Base-by-base conservation (phyloP, 495 filamentous ascomycete genomes). In the Daldinia loculata region DNA sequence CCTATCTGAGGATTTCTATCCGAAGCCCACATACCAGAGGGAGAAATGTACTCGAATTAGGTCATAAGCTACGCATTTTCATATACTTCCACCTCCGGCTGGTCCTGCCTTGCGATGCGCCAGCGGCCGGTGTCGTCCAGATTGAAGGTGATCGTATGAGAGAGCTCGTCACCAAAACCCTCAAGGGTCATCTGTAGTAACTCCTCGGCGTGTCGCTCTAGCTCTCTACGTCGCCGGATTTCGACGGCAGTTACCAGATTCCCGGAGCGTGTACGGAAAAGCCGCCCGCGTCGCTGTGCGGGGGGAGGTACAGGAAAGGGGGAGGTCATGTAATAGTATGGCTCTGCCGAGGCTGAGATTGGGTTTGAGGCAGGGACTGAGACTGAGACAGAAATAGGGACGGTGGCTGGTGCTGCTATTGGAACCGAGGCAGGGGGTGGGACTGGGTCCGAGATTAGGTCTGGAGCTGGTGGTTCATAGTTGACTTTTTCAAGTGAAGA, bases 61-160 rank as follows among this genome's bases (percentile, higher is more conserved):
- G 24, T 15, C 50, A 30, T 24, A 24, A 30, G 14, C 27, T 63
- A 62, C 38, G 36, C 26, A 15, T 61, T 53, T n/a, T 74, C 68
- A 8, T 69, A 68, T 15, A 51, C 15, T 38, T 78, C 76, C 27
- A 77, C 75, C 60, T 70, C 74, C 32, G 58, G 66, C 15, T 67
- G 63, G 6, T 69, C 71, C 63, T 14, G 52, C 63, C 75, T 74
- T 61, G 66, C 70, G 70, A 76, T 70, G n/a, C 75, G 72, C 78
- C 75, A 82, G 53, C 68, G 72, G 41, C 74, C 76, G 19, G 43
- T 63, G 32, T 73, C 71, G 50, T 77, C 65, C 61, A 75, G 51
- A 48, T 17, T 4, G 26, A 75, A 67, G 7, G 61, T 43, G 7
- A 70, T 15, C 43, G 43, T 34, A 39, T 27, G 36, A 14, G 60